Base-by-base conservation (phyloP, 2,329 filamentous ascomycete genomes). In the Chaetomium olivaceum region DNA sequence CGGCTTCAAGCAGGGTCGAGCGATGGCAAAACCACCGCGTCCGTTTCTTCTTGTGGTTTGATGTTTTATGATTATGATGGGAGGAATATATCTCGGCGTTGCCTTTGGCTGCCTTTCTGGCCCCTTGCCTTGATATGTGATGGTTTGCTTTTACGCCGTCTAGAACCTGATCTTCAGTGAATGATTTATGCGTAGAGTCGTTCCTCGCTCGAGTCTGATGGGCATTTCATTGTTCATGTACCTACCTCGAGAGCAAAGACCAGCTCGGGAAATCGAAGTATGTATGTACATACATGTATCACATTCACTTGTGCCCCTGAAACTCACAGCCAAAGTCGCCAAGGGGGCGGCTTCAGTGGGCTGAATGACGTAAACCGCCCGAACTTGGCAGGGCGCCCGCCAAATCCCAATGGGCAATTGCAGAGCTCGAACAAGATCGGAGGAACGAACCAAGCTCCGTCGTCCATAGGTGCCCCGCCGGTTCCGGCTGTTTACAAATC, bases 281-380 rank as follows among this genome's bases (percentile, higher is more conserved):
- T n/a, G n/a, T n/a, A n/a, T n/a, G n/a, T n/a, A n/a, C n/a, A n/a
- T n/a, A n/a, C n/a, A n/a, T 4, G 3, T 19, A 19, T 39, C 36
- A 36, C 33, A 36, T 36, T 36, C 33, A 12, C 33, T 19, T 7
- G 39, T 9, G 27, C 27, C 56, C 23, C 55, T 33, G 62, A 54
- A 54, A 33, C 48, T 36, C 29, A 25, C 25, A 36, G 33, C 48
- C 48, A 31, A 57, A 21, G 46, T 48, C 48, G 56, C 56, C 58
- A 51, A 61, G 46, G 29, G 33, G 39, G 29, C 14, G n/a, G 3
- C 58, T 61, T 61, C 43, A 61, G 62, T 21, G 65, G 36, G 14
- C 25, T 11, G 36, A 55, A 65, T 69, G 67, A 69, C 67, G 67
- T 69, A 67, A 65, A 65, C 50, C 55, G 27, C 23, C 61, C 39